Conservation (phyloP, 2,329 filamentous ascomycete species). For the Waltergamsia citrina region DNA sequence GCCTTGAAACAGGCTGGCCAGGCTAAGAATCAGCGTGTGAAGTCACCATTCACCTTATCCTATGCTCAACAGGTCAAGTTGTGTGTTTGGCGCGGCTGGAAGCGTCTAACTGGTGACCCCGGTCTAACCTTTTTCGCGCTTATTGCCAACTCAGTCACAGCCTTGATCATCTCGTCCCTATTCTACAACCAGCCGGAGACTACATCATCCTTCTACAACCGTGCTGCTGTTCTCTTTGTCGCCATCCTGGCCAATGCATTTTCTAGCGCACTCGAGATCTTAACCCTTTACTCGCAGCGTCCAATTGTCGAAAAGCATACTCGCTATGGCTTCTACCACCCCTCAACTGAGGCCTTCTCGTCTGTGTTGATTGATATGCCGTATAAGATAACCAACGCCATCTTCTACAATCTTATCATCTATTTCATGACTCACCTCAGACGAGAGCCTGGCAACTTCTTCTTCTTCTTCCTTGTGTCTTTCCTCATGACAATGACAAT, state of each 20-base stretch:
- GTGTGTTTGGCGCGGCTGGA: constrained; percentile 29
- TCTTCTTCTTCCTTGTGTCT: constrained; percentile 34
- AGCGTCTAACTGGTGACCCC: constrained; percentile 27
- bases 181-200: constrained; percentile 34
- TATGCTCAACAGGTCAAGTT: constrained; percentile 34
- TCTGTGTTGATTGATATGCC: constrained; percentile 32
- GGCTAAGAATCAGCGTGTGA: constrained; percentile 26
- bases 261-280: constrained; percentile 18
- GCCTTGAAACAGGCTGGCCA: constrained; percentile 14
- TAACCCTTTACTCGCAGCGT: constrained; percentile 25
- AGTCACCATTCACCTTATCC: constrained; percentile 38
- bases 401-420: constrained; percentile 33
- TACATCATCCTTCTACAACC: constrained; percentile 30
- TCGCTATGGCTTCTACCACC: constrained; percentile 28
- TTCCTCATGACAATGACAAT: constrained; percentile 49
- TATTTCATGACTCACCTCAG: constrained; percentile 39
- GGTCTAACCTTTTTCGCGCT: constrained; percentile 35
- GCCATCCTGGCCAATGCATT: constrained; percentile 40
- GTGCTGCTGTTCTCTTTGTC: constrained; percentile 36
- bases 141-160: constrained; percentile 32
- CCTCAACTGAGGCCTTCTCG: constrained; percentile 22
- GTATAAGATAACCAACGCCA: constrained; percentile 26
- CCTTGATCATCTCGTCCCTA: constrained; percentile 37
- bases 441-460: constrained; percentile 33
- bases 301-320: constrained; percentile 28